Evolutionary conservation across 441 rosid genomes (phyloP).

Genomic region (Euphorbia schlechtendalii): DNA sequence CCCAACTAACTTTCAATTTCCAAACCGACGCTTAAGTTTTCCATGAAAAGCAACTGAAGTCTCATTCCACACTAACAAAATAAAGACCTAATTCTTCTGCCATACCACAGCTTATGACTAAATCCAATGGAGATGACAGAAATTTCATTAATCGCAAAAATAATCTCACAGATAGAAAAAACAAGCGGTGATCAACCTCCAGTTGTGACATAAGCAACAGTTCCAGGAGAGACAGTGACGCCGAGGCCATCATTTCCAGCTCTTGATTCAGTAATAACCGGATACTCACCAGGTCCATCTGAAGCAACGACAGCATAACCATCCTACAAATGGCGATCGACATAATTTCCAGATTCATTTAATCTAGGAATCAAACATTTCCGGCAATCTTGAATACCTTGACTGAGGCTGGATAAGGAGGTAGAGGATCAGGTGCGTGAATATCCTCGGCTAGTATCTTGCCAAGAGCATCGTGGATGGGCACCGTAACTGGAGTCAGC

Average conservation of each 20-base stretch:
- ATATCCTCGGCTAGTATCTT: conserved; percentile 79
- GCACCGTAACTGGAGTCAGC: conserved; percentile 46
- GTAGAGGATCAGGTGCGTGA: conserved; percentile 75
- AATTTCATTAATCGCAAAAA: neutral
- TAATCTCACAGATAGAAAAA: neutral
- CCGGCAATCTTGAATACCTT: conserved; percentile 34
- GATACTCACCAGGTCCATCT: conserved; percentile 98
- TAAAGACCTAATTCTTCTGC: too few species aligned
- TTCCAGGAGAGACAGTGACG: conserved; percentile 70
- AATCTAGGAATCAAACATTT: neutral
- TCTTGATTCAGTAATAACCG: conserved; percentile 81
- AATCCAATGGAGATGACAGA: neutral
- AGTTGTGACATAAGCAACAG: conserved; percentile 95
- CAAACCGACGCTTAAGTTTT: neutral
- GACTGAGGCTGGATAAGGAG: conserved; percentile 88
- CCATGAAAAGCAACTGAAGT: neutral
- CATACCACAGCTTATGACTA: neutral
- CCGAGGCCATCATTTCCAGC: conserved; percentile 95
- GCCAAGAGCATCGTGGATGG: conserved; percentile 65
- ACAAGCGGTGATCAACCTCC: conserved; percentile 53
- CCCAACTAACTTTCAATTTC: neutral
- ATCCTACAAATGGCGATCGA: conserved; percentile 44
- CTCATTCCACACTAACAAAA: neutral
- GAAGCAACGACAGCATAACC: conserved; percentile 91
- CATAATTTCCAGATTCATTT: too few species aligned